Conservation (phyloP, 2,329 filamentous ascomycete genomes). For the Ampelomyces quisqualis region DNA sequence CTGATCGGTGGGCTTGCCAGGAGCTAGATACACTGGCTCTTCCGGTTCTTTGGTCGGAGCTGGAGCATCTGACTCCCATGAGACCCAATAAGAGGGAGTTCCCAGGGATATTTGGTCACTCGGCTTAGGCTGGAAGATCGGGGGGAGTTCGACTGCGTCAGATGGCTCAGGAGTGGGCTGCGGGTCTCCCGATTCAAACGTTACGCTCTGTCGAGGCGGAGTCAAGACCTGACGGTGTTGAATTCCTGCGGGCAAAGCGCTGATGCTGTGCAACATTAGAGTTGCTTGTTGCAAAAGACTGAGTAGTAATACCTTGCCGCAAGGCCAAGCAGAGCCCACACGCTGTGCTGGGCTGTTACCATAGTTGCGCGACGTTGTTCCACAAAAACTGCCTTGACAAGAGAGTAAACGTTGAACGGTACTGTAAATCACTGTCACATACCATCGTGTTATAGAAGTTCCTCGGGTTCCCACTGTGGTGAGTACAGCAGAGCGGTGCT, state of each 20-base stretch:
- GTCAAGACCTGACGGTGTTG: constrained; percentile 20
- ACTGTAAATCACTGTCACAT: constrained; percentile 6
- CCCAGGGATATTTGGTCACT: constrained; percentile 13
- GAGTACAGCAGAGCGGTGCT: constrained; percentile 16
- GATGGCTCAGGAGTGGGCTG: constrained; percentile 12
- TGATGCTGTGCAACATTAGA: constrained; percentile 18
- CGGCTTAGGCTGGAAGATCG: constrained; percentile 7
- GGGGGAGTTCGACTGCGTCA: constrained; percentile 7
- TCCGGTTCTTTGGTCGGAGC: constrained; percentile 6
- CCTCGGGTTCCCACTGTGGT: constrained; percentile 10
- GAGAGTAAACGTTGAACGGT: constrained; percentile 9
- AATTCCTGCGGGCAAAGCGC: constrained; percentile 21
- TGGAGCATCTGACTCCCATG: constrained; percentile 10
- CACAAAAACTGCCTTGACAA: constrained; percentile 5
- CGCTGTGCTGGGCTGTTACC: constrained; percentile 25
- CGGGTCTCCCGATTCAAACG: constrained; percentile 17
- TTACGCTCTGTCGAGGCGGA: constrained; percentile 20
- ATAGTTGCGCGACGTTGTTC: constrained; percentile 15
- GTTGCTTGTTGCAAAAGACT: neutral
- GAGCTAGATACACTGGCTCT: constrained; percentile 7
- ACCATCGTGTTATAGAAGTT: constrained; percentile 30
- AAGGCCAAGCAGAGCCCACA: constrained; percentile 30
- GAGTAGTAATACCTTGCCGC: constrained; percentile 21
- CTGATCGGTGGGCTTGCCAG: constrained; percentile 13
- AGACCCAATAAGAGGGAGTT: constrained; percentile 13